These are phyloP conservation scores for Hygrophoropsis aurantiaca DNA, from an alignment of 768 basidiomycete species.

Conservation along the genomic window DNA sequence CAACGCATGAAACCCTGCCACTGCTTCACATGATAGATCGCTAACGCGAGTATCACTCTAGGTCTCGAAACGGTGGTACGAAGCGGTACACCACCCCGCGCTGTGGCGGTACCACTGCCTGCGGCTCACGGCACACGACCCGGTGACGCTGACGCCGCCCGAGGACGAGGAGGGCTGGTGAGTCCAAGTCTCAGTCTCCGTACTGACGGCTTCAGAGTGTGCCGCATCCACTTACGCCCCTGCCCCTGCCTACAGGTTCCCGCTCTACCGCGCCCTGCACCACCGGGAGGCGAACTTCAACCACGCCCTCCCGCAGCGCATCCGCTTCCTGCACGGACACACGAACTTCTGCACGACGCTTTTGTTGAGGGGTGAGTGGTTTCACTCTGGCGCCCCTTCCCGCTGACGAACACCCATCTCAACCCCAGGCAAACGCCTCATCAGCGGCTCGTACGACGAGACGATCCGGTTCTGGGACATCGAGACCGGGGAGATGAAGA, in stretches of 20 bases:
- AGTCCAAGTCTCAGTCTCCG: slow-evolving; percentile 22
- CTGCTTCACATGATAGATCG: neutral
- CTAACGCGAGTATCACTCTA: slow-evolving; percentile 10
- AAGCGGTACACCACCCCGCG: slow-evolving; percentile 52
- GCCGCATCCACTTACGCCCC: no score
- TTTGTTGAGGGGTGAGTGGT: slow-evolving; percentile 50
- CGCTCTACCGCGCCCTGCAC: slow-evolving; percentile 77
- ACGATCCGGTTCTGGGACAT: slow-evolving; percentile 94
- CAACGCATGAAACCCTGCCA: no score
- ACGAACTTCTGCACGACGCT: slow-evolving; percentile 87
- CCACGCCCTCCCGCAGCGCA: slow-evolving; percentile 69
- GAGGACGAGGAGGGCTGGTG: slow-evolving; percentile 71
- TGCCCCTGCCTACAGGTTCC: slow-evolving; percentile 40
- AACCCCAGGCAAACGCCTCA: slow-evolving; percentile 63
- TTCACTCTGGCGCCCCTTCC: neutral
- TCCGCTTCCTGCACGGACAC: slow-evolving; percentile 80
- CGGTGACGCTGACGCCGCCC: slow-evolving; percentile 62
- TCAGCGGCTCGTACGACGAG: slow-evolving; percentile 90
- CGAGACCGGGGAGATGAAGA: slow-evolving; percentile 61
- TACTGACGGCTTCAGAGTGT: neutral
- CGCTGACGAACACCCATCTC: no score
- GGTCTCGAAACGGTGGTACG: slow-evolving; percentile 46
- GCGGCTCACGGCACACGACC: slow-evolving; percentile 70
- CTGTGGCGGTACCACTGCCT: slow-evolving; percentile 80
- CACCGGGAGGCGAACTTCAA: slow-evolving; percentile 85